Base-by-base conservation (phyloP, 768 basidiomycete genomes). In the Xerocomellus chrysenteron region DNA sequence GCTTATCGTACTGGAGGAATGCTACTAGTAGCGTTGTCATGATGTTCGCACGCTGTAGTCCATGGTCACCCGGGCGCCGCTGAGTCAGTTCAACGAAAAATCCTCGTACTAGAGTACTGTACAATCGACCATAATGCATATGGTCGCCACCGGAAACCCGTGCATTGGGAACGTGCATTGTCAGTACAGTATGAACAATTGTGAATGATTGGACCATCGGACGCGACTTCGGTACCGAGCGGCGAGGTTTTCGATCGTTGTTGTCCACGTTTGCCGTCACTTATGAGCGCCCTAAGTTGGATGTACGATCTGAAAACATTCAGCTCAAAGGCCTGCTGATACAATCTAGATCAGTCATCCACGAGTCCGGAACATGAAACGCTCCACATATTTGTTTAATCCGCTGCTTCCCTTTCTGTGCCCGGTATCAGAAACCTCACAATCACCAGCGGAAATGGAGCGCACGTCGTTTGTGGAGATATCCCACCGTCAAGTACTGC, bases 301-400 rank as follows among this genome's bases (percentile, higher is more conserved):
- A 52, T 40, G 43, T 13, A 46, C 24, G 50, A 43, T 45, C 42
- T 45, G 11, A 32, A 46, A 17, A 32, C 10, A 5, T 12, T 11
- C 11, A 28, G n/a, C 26, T 14, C 26, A 28, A n/a, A 39, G 17
- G 36, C 28, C 35, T 41, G 37, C 30, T 47, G 45, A 47, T 47
- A 53, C 36, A 36, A 53, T 37, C 12, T 16, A 44, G 45, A 44
- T 52, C 37, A n/a, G 37, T 32, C 37, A 19, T 32, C 33, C 40
- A 45, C 40, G 9, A 8, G 26, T 54, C n/a, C 45, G 43, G 35
- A 10, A 59, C 37, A 24, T 60, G 59, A 60, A 60, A 60, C 58
- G 30, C 24, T 17, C 19, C 26, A 8, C 7, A n/a, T 7, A 16
- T 30, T 49, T 56, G 47, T 49, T 39, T 32, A 7, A 24, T 21